Conservation (phyloP, 2,329 filamentous ascomycete genomes). For the Nemania bipapillata region DNA sequence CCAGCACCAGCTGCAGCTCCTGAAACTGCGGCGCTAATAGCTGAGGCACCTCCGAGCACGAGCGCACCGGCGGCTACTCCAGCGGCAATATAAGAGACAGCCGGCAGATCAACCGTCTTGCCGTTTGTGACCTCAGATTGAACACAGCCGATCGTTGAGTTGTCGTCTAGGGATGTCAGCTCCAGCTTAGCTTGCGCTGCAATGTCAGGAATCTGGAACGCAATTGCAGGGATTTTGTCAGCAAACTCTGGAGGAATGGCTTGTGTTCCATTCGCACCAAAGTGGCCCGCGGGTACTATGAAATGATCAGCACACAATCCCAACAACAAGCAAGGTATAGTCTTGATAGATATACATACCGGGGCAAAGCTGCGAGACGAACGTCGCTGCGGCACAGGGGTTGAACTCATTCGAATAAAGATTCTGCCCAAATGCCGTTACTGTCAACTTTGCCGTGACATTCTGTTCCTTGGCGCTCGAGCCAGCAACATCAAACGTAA, state of each 20-base stretch:
- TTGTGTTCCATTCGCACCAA: constrained; percentile 77
- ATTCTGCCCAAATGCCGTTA: constrained; percentile 84
- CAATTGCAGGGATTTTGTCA: constrained; percentile 82
- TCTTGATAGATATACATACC: constrained; percentile 60
- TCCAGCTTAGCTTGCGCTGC: constrained; percentile 84
- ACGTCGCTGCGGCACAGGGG: constrained; percentile 76
- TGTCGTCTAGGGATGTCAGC: constrained; percentile 70
- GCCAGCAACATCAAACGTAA: constrained; percentile 85
- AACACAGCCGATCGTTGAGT: constrained; percentile 80
- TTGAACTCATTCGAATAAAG: constrained; percentile 85
- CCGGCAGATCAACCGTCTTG: constrained; percentile 78
- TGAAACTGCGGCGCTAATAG: constrained; percentile 69
- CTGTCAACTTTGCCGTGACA: constrained; percentile 78
- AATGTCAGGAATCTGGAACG: constrained; percentile 90
- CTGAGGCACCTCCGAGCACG: constrained; percentile 75
- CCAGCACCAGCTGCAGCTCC: constrained; percentile 66
- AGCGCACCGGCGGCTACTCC: constrained; percentile 88
- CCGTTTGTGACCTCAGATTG: constrained; percentile 85
- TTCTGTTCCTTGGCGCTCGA: constrained; percentile 79
- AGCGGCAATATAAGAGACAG: constrained; percentile 83
- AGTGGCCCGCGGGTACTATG: constrained; percentile 77
- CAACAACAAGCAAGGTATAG: neutral
- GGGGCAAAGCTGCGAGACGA: constrained; percentile 81
- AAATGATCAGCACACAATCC: constrained; percentile 38
- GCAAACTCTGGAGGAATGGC: constrained; percentile 77